Percentiles rank a stretch among this genome's conserved stretches.
Conservation (phyloP, 371 early-diverging fungal genomes). For the Coemansia sp. region DNA sequence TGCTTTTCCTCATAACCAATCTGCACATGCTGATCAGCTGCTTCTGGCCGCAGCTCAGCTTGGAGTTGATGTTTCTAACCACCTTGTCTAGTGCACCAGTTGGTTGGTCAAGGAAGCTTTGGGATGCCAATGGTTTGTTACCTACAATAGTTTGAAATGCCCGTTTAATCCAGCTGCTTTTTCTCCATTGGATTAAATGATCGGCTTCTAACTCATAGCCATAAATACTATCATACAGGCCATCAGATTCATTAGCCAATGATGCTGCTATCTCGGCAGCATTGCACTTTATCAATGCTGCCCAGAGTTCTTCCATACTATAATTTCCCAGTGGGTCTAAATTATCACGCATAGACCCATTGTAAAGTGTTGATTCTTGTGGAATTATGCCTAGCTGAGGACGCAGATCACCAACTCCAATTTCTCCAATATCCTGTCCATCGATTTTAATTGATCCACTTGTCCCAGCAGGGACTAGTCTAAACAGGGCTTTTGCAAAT, state of each 20-base stretch:
- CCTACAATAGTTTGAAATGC: not conserved
- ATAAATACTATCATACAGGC: no score
- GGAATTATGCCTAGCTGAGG: slow-evolving; percentile 62
- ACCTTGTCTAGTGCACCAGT: no score
- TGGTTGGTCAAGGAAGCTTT: no score
- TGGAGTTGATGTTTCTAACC: no score
- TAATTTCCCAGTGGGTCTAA: slow-evolving; percentile 54
- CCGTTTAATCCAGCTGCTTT: slow-evolving; percentile 41
- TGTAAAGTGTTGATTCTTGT: slow-evolving; percentile 59
- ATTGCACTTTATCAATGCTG: slow-evolving; percentile 59
- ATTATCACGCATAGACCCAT: slow-evolving; percentile 56
- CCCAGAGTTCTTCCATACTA: slow-evolving; percentile 59
- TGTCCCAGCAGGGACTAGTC: no score
- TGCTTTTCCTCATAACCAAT: slow-evolving; percentile 54
- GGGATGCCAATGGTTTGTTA: not conserved
- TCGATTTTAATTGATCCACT: slow-evolving; percentile 45
- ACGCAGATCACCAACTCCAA: slow-evolving; percentile 59
- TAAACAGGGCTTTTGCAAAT: no score
- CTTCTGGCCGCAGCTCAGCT: slow-evolving; percentile 56
- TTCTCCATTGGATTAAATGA: slow-evolving; percentile 35
- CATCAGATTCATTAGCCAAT: no score
- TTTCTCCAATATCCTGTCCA: slow-evolving; percentile 53
- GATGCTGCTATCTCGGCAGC: slow-evolving; percentile 51
- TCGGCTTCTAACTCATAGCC: no score
- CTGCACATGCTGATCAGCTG: slow-evolving; percentile 68